phyloP scores from a whole-genome alignment of 768 basidiomycete genomes.

The Podaxis carcinomalis region DNA sequence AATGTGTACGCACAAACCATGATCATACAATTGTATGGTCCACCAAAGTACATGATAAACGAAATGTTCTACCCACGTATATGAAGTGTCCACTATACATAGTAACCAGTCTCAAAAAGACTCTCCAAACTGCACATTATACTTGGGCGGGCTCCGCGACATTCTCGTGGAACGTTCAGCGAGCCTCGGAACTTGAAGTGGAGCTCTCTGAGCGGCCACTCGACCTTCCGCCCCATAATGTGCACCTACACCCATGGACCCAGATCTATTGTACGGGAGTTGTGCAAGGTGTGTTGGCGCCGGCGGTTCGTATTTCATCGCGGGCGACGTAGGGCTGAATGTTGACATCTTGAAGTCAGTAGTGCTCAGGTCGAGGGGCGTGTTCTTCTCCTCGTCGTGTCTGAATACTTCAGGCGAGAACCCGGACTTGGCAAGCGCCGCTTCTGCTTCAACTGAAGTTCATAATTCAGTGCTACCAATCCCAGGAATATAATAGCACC shows the following conservation, averaged over 20 bases:
- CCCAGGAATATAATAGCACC: conserved; percentile 8
- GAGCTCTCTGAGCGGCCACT: background rate
- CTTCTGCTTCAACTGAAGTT: conserved; percentile 35
- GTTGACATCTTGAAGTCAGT: conserved; percentile 5
- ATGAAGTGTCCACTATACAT: background rate
- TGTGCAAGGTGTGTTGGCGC: background rate
- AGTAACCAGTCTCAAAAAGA: background rate
- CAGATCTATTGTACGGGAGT: background rate
- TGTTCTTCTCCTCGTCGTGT: conserved; percentile 20
- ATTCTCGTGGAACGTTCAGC: background rate
- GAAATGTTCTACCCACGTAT: too few relatives aligned
- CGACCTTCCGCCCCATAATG: background rate
- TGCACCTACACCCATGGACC: background rate
- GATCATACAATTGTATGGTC: too few relatives aligned
- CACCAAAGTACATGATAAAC: too few relatives aligned
- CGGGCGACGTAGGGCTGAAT: background rate
- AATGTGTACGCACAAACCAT: too few relatives aligned
- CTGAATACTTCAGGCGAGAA: conserved; percentile 37
- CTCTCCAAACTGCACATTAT: background rate
- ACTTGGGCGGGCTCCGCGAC: background rate
- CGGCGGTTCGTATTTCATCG: conserved; percentile 1
- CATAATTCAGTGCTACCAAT: conserved; percentile 6
- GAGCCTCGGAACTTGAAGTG: conserved; percentile 1
- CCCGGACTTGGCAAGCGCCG: conserved; percentile 30
- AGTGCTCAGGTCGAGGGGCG: conserved; percentile 10